Conservation (phyloP, 441 rosid genomes). For the Gossypium schwendimanii region DNA sequence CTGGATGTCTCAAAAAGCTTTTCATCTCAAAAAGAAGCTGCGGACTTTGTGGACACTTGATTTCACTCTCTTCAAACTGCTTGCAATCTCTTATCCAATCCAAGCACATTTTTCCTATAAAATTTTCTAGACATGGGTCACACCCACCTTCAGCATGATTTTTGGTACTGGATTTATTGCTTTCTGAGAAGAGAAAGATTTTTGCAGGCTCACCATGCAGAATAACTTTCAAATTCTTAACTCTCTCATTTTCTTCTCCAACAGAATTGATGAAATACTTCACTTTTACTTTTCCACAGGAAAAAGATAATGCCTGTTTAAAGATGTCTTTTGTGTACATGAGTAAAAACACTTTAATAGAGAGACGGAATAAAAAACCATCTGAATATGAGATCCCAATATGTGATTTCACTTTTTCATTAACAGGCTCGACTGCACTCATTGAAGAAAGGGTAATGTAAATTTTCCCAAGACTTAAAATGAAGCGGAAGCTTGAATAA, state of each 20-base stretch:
- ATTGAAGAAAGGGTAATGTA: slow-evolving; percentile 36
- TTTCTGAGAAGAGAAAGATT: slow-evolving; percentile 29
- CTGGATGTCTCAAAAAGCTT: slow-evolving; percentile 46
- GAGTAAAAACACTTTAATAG: slow-evolving; percentile 43
- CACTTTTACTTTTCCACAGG: slow-evolving; percentile 53
- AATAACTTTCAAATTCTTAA: slow-evolving; percentile 33
- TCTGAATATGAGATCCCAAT: slow-evolving; percentile 36
- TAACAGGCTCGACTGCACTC: slow-evolving; percentile 24
- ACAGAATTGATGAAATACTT: slow-evolving; percentile 34
- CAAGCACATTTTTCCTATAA: slow-evolving; percentile 57
- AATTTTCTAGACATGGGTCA: slow-evolving; percentile 33
- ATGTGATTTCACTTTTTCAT: slow-evolving; percentile 28
- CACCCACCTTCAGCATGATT: slow-evolving; percentile 32
- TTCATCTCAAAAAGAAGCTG: slow-evolving; percentile 59
- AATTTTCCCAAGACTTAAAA: slow-evolving; percentile 48
- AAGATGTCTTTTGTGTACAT: slow-evolving; percentile 38
- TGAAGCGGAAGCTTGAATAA: slow-evolving; percentile 31
- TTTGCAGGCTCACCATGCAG: slow-evolving; percentile 59
- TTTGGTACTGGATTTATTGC: slow-evolving; percentile 20
- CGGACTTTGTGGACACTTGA: slow-evolving; percentile 46
- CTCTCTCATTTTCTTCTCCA: slow-evolving; percentile 30
- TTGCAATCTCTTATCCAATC: slow-evolving; percentile 45
- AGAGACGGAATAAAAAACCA: slow-evolving; percentile 44
- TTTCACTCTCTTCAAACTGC: slow-evolving; percentile 43
- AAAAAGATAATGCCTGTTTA: slow-evolving; percentile 43